A percentile compares a stretch with the other conserved stretches of the same genome.
phyloP scores from a whole-genome alignment of 257 asterid species.

The Capsicum chinense region DNA sequence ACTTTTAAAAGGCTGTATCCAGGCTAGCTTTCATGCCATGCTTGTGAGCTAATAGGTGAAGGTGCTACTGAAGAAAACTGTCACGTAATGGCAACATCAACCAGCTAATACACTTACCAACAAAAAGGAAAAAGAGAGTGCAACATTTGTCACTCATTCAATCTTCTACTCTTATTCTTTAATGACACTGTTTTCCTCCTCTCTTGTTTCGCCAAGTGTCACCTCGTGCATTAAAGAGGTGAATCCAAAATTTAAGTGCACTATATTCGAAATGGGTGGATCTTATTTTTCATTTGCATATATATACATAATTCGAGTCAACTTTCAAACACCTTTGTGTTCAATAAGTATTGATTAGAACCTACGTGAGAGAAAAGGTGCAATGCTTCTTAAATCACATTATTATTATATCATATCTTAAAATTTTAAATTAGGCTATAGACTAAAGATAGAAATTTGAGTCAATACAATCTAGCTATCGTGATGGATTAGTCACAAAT shows the following conservation, averaged over 20 bases:
- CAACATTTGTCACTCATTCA: not conserved
- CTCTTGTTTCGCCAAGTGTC: not conserved
- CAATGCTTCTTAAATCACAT: not conserved
- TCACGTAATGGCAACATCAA: slow-evolving; percentile 30
- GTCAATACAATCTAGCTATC: not conserved
- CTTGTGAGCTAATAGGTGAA: slow-evolving; percentile 26
- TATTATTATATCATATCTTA: not conserved
- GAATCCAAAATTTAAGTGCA: not conserved
- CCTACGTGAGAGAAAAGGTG: not conserved
- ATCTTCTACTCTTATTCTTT: not conserved
- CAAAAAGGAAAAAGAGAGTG: not conserved
- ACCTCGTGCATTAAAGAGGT: not conserved
- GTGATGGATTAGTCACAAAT: not conserved
- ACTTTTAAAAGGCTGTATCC: slow-evolving; percentile 25
- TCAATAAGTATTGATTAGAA: not conserved
- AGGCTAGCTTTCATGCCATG: slow-evolving; percentile 25
- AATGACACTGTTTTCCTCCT: not conserved
- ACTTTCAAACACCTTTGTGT: not conserved
- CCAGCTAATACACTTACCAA: slow-evolving; percentile 23
- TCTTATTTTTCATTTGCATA: not conserved
- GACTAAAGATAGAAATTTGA: not conserved
- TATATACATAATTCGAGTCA: not conserved
- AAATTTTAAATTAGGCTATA: not conserved
- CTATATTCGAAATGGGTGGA: not conserved
- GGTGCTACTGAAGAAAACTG: not conserved